Base-by-base conservation (phyloP, 2,329 filamentous ascomycete species). In the Endoconidiophora polonica region DNA sequence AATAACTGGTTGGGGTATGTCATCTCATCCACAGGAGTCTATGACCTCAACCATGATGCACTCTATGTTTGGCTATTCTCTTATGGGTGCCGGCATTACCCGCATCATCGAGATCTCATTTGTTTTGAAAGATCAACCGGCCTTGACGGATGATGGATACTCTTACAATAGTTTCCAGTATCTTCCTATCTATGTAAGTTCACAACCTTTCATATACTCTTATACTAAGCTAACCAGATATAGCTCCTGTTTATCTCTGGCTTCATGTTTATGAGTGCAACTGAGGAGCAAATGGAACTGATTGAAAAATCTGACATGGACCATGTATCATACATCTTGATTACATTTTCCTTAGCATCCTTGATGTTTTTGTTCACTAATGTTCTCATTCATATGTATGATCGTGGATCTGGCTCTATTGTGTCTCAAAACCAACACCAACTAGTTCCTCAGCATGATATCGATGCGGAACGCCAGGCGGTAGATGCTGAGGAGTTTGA, bases 221-320 rank as follows among this genome's bases (percentile, higher is more conserved):
- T 39, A 41, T 14, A 23, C 16, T 29, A 10, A 10, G 20, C 60
- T 63, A 57, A 62, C 52, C 5, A 4, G 45, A 33, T 7, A 9
- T 54, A 93, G 87, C 73, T 96, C 39, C 75, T 98, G 24, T 94
- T 85, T 59, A 87, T 88, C 4, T 83, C 88, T 3, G 91, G 91
- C 1, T 94, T 96, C 67, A 73, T 98, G 39, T 98, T 98, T 68
- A 94, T 96, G 87, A 84, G 86, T 29, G 90, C 91, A 14, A 96
- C 87, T 0, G 91, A 96, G 63, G 88, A 98, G 66, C 91, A 96
- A 65, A 94, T 96, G 85, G 60, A 71, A 20, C 69, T 95, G 1
- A 70, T 96, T 4, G 73, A 77, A 39, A 69, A 76, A 38, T 82
- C 84, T 0, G 73, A 79, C 53, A 79, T 96, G 59, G 87, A 87